Conservation (phyloP, 1,139 yeast species). For the Scheffersomyces segobiensis region DNA sequence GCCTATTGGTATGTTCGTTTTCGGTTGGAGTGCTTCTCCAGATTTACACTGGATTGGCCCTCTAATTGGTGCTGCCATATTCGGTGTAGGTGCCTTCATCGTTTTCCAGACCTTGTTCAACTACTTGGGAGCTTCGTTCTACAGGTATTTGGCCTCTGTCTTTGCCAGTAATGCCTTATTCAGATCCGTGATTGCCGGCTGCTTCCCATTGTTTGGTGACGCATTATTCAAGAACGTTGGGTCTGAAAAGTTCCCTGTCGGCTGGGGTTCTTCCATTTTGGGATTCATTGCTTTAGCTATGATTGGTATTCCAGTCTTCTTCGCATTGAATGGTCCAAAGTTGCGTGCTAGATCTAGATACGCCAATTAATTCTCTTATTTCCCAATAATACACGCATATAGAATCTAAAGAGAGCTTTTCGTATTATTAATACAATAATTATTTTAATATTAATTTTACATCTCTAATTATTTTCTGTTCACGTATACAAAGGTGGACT, state of each 20-base stretch:
- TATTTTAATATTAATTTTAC: no score
- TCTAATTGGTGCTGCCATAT: conserved; percentile 12
- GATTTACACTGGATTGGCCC: conserved; percentile 16
- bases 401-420: neutral
- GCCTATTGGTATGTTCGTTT: conserved; percentile 14
- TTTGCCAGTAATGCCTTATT: conserved; percentile 14
- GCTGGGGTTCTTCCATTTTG: conserved; percentile 11
- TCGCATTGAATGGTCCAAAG: conserved; percentile 28
- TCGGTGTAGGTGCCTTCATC: conserved; percentile 13
- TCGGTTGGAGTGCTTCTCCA: conserved; percentile 14
- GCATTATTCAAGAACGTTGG: conserved; percentile 10
- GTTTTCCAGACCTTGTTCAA: conserved; percentile 17
- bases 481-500: neutral
- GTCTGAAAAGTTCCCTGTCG: conserved; percentile 10
- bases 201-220: conserved; percentile 14
- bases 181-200: conserved; percentile 14
- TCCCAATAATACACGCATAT: neutral
- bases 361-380: conserved; percentile 14
- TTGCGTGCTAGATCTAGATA: conserved; percentile 50
- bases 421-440: neutral
- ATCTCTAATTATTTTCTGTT: neutral
- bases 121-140: conserved; percentile 18
- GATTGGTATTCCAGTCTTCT: conserved; percentile 65
- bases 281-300: conserved; percentile 57
- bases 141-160: conserved; percentile 14